Evolutionary conservation across 2,329 filamentous ascomycete genomes (phyloP), one percentile per base, ranked within the genome.

Genomic region (Thermomyces lanuginosus): DNA sequence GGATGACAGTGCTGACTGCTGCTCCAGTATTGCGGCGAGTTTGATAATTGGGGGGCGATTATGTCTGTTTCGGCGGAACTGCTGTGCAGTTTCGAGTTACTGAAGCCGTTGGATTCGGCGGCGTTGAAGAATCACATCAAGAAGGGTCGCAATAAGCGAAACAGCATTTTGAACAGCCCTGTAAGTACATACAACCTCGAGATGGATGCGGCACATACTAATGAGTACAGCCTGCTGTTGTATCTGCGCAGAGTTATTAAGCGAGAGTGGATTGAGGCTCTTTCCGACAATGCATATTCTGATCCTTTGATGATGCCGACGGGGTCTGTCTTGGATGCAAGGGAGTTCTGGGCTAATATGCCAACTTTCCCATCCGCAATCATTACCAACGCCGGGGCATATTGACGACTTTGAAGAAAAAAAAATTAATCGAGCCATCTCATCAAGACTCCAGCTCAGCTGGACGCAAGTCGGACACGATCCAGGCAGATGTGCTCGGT

Each of bases 91-190:
- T 98, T 98, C 47, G 89, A 98, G 56, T 65, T 98, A 9, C 66
- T 98, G 34, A 98, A 98, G 55, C 89, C 89, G 5, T 66, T 98
- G 24, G 89, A 98, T 55, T 93, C 84, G 8, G 91, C 80, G 43
- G 86, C 86, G 17, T 64, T 98, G 35, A 98, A 98, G 67, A 93
- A 77, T 42, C 89, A 98, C 49, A 98, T 98, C 56, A 98, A 98
- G 64, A 95, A 93, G 62, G 84, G 84, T 35, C 70, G 84, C 34
- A 92, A 84, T 57, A 91, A 91, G 64, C 70, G 86, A 35, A 82
- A 92, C 55, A 86, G 75, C 55, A 91, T 92, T 69, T 66, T 93
- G 33, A 93, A 92, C 64, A 92, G 83, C 62, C 86, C 86, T 49
- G 82, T 91, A 73, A 60, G 81, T 75, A 34, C 30, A 30, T 27